Evolutionary conservation across 139 green algal species (phyloP), one percentile per base, ranked within the genome.

Genomic region (Coccomyxa sp.): DNA sequence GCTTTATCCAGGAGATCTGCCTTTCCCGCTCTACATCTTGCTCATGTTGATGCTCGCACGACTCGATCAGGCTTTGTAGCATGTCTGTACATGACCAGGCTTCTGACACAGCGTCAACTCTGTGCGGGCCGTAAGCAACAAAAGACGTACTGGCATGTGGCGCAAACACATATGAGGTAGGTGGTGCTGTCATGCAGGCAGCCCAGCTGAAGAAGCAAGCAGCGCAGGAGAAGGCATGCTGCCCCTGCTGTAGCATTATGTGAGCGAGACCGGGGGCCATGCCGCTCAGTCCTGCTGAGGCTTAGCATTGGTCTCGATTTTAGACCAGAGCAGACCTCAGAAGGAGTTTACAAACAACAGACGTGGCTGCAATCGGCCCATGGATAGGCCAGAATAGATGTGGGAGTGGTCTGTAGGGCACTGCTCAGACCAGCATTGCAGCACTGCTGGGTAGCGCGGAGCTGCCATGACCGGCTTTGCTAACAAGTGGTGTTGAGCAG

Each of bases 231-330:
- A 69, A 37, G 24, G 44, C 39, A 29, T 75, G 64, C 68, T n/a
- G 39, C 10, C 64, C 50, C 31, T 80, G 76, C 69, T 80, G 76
- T 41, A 50, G 34, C 12, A 75, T 80, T 16, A 80, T 80, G 76
- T 80, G 36, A 44, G 22, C 24, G 31, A 22, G 6, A 5, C 68
- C 33, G 68, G 31, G 68, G 31, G 33, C 27, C 68, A 24, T 58
- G 14, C 12, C 14, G 14, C 14, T 58, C 14, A 29, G 44, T 58
- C 14, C 44, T 12, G 44, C 44, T 58, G 44, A 12, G 44, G 14
- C 44, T 12, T 58, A 12, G 14, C 44, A 16, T 16, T 12, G 14
- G 44, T 12, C 44, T 58, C 44, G 44, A 12, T 58, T 29, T 58
- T 58, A 29, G 44, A 29, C 12, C 44, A 58, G 44, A 58, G 16